A percentile compares a stretch with the other conserved stretches of the same genome.
phyloP scores from a whole-genome alignment of 352 stramenopile genomes.

The Pythium vanterpoolii region DNA sequence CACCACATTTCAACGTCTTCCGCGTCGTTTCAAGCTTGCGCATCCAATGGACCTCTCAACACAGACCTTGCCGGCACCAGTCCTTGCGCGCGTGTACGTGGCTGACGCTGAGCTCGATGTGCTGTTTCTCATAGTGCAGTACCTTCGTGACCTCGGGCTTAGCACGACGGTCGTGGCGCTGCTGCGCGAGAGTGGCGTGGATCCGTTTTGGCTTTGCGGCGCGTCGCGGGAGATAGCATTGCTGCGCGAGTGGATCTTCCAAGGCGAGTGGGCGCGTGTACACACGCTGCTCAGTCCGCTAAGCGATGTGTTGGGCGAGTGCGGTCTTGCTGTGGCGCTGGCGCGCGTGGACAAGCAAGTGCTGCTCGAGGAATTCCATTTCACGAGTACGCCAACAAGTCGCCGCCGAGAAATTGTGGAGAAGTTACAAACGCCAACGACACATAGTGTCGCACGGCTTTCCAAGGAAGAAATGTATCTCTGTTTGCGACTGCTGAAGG shows the following conservation, averaged over 20 bases:
- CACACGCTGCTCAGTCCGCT: slow-evolving; percentile 42
- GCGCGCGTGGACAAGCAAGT: slow-evolving; percentile 36
- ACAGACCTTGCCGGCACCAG: not conserved
- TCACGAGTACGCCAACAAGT: not conserved
- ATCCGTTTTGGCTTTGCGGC: slow-evolving; percentile 57
- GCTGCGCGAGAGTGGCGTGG: slow-evolving; percentile 49
- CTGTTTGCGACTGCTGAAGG: slow-evolving; percentile 13
- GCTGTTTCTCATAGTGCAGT: slow-evolving; percentile 50
- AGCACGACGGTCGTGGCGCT: slow-evolving; percentile 40
- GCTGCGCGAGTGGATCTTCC: slow-evolving; percentile 55
- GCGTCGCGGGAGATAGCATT: slow-evolving; percentile 37
- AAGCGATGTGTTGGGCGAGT: not conserved
- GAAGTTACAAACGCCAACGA: slow-evolving; percentile 1
- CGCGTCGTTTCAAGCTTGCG: slow-evolving; percentile 9
- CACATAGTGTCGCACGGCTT: not conserved
- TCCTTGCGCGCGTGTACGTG: slow-evolving; percentile 7
- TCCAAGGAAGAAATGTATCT: slow-evolving; percentile 8
- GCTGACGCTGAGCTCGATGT: slow-evolving; percentile 25
- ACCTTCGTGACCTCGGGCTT: slow-evolving; percentile 40
- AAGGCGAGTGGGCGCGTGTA: slow-evolving; percentile 37
- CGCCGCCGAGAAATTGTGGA: slow-evolving; percentile 13
- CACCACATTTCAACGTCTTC: not conserved
- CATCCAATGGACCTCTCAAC: not conserved
- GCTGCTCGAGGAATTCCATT: slow-evolving; percentile 31
- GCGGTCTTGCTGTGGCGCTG: slow-evolving; percentile 20